These are phyloP conservation scores for Quercus ilex DNA, from an alignment of 306 rosid genomes.

Conservation along the genomic window DNA sequence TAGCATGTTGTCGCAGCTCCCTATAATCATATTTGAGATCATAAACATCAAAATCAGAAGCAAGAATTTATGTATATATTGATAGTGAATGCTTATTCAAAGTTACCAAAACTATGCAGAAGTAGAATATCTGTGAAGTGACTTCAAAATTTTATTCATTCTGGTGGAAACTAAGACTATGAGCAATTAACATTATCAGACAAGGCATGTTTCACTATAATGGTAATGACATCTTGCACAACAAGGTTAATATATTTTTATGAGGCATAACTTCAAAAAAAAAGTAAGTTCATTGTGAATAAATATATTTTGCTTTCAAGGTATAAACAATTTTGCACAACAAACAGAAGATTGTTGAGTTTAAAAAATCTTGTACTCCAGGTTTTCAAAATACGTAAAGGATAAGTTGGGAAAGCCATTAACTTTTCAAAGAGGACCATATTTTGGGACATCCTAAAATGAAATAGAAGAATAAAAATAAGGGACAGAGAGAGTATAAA, in stretches of 20 bases:
- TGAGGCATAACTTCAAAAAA: not conserved
- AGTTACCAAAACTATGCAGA: not conserved
- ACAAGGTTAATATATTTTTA: not conserved
- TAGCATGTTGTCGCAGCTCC: conserved; percentile 93
- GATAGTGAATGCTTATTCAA: not conserved
- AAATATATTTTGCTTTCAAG: too few species aligned
- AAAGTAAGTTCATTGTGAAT: too few species aligned
- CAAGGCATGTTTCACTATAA: not conserved
- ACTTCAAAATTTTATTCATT: not conserved
- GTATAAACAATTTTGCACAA: not conserved
- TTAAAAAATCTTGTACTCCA: too few species aligned
- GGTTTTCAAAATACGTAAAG: too few species aligned
- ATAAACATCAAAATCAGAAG: conserved; percentile 9
- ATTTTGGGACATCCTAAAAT: too few species aligned
- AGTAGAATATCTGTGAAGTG: not conserved
- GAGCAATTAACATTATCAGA: not conserved
- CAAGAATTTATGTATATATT: not conserved
- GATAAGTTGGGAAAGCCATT: too few species aligned
- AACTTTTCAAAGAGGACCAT: too few species aligned
- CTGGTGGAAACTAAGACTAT: not conserved
- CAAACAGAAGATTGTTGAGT: not conserved
- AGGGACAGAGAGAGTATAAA: too few species aligned
- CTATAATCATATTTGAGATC: conserved; percentile 29
- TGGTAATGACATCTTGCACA: not conserved
- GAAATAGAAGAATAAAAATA: too few species aligned